These are phyloP conservation scores for Scortechinia acanthostroma DNA, from an alignment of 2,329 filamentous ascomycete genomes.

Conservation along the genomic window DNA sequence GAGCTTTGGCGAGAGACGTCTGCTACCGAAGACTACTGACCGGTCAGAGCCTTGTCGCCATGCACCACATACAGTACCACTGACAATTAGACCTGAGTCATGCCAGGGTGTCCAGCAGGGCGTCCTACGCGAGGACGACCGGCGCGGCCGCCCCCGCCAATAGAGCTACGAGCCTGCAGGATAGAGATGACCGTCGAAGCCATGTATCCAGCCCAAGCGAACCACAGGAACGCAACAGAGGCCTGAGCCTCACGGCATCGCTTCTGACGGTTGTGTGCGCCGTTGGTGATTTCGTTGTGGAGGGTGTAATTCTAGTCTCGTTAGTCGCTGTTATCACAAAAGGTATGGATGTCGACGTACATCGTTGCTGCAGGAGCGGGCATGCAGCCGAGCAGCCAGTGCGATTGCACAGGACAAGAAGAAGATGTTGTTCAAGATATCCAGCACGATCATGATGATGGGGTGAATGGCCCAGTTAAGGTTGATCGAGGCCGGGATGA, in stretches of 20 bases:
- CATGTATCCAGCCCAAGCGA: slow-evolving; percentile 32
- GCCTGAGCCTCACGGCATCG: slow-evolving; percentile 42
- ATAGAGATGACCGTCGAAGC: slow-evolving; percentile 23
- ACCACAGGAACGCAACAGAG: slow-evolving; percentile 39
- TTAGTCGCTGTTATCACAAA: not conserved
- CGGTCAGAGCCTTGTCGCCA: too few species aligned
- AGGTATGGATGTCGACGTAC: slow-evolving; percentile 20
- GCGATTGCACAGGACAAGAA: slow-evolving; percentile 36
- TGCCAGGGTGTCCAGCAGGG: not conserved
- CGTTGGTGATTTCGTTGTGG: slow-evolving; percentile 34
- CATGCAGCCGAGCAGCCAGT: slow-evolving; percentile 32
- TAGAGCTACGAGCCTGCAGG: slow-evolving; percentile 19
- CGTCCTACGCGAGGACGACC: slow-evolving; percentile 15
- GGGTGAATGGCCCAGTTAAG: slow-evolving; percentile 27
- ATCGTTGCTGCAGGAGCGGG: slow-evolving; percentile 31
- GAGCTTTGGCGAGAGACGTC: too few species aligned
- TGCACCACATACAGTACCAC: too few species aligned
- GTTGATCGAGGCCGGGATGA: slow-evolving; percentile 30
- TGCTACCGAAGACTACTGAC: too few species aligned
- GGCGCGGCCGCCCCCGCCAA: slow-evolving; percentile 6
- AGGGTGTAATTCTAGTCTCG: slow-evolving; percentile 19
- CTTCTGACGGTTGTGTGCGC: slow-evolving; percentile 21
- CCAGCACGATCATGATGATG: slow-evolving; percentile 29
- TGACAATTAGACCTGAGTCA: slow-evolving; percentile 6
- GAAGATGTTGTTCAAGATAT: slow-evolving; percentile 36